Percentiles rank a stretch among this genome's conserved stretches.
Evolutionary conservation across 768 basidiomycete genomes (phyloP).

Genomic region (Rhodotorula toruloides): DNA sequence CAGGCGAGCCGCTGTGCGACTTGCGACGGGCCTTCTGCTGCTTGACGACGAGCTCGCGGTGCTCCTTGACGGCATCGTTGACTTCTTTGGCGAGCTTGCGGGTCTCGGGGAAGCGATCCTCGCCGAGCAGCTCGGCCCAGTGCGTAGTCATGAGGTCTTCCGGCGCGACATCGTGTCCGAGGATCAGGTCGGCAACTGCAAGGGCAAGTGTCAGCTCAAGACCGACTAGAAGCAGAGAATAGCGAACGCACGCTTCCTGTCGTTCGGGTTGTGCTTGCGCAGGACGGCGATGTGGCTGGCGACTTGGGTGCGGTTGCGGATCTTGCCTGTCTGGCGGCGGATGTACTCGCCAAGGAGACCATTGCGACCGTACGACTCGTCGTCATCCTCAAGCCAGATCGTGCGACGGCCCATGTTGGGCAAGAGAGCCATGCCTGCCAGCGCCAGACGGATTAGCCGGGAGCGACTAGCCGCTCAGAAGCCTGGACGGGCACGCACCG

Average conservation of each 20-base stretch:
- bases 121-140: slow-evolving; percentile 17
- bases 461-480: no score
- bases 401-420: slow-evolving; percentile 18
- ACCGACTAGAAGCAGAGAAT: not conserved
- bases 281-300: not conserved
- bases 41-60: not conserved
- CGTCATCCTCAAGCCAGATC: not conserved
- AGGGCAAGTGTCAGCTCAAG: no score
- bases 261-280: not conserved
- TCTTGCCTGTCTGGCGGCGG: slow-evolving; percentile 19
- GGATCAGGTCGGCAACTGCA: not conserved
- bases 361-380: slow-evolving; percentile 9
- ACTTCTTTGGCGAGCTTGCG: not conserved
- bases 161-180: not conserved
- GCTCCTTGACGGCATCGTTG: not conserved
- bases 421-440: not conserved
- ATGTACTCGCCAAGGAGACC: slow-evolving; percentile 19
- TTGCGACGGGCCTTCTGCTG: not conserved
- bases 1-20: not conserved
- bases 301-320: slow-evolving; percentile 3
- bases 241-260: not conserved
- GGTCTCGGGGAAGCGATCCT: not conserved
- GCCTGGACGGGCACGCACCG: not conserved
- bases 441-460: not conserved
- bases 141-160: not conserved